A percentile compares a stretch with the other conserved stretches of the same genome.
Conservation (phyloP, 306 rosid genomes). For the Inga laurina region DNA sequence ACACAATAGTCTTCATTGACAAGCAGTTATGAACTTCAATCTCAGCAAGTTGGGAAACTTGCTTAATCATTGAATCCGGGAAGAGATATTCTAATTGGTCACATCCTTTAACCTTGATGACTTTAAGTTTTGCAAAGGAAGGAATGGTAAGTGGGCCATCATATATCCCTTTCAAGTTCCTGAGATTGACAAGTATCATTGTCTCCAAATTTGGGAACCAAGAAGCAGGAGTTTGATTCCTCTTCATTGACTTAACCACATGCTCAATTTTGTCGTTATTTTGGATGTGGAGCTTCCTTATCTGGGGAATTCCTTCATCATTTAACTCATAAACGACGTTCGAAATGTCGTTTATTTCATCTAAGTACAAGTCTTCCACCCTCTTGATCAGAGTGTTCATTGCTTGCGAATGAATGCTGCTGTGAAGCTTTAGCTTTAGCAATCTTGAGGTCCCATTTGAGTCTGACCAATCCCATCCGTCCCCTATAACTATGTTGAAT, state of each 20-base stretch:
- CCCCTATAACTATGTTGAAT: not conserved
- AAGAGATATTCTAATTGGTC: not conserved
- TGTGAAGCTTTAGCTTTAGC: not conserved
- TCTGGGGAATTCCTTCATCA: not conserved
- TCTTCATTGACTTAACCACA: not conserved
- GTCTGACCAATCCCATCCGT: not conserved
- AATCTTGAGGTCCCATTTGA: not conserved
- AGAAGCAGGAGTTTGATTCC: not conserved
- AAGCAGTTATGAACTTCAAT: not conserved
- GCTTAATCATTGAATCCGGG: not conserved
- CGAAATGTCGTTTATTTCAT: not conserved
- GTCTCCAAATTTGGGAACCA: not conserved
- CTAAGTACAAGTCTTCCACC: not conserved
- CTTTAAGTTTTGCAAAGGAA: not conserved
- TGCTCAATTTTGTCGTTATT: not conserved
- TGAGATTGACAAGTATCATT: not conserved
- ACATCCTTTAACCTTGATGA: not conserved
- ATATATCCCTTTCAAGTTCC: not conserved
- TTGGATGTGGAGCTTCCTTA: not conserved
- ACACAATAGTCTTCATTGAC: not conserved
- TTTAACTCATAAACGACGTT: not conserved
- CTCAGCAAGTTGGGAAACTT: not conserved
- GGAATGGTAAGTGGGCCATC: not conserved
- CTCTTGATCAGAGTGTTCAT: too few relatives aligned
- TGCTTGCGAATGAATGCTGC: not conserved